Evolutionary conservation across 108 stramenopile genomes (phyloP), one percentile per base, ranked within the genome.

Genomic region (Discostella stelligeroides): DNA sequence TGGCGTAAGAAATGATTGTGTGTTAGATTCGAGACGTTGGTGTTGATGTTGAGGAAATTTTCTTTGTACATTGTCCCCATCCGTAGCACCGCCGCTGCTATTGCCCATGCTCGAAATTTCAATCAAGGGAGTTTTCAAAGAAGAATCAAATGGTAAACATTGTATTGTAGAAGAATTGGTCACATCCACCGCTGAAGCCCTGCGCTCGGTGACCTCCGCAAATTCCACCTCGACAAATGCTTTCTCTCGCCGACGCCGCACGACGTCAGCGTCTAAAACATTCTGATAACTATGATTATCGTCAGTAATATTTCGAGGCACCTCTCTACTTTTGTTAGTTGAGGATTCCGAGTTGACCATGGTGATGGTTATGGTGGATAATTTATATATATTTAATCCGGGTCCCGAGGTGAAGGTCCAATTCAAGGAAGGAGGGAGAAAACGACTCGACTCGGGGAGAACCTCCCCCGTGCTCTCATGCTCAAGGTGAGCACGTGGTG

Each of bases 41-140:
- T 49, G 63, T n/a, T 17, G 48, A 34, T 1, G 62, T 28, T n/a
- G n/a, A n/a, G n/a, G n/a, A 8, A 20, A 28, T 64, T 1, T 47
- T 49, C 15, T 37, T 38, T 27, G 9, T 15, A 18, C n/a, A 0
- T 50, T 27, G 47, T 49, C 47, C 18, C 27, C 49, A 37, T 37
- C 30, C 20, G 17, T 11, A 38, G 9, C 21, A 12, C 25, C 15
- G 34, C 27, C 20, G 5, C 12, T 7, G 43, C 11, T 27, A 23
- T 39, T 17, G 12, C 30, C 63, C 4, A 67, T 14, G 40, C 40
- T 67, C 38, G 65, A 66, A 40, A 67, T 56, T 18, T 67, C 66
- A 42, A 67, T 67, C 10, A 55, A 27, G 8, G 66, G 66, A 11
- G 66, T 67, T 23, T 38, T 15, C 39, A 56, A 67, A 50, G 21